phyloP scores from a whole-genome alignment of 345 rosid species.

The Raphanus raphanistrum region DNA sequence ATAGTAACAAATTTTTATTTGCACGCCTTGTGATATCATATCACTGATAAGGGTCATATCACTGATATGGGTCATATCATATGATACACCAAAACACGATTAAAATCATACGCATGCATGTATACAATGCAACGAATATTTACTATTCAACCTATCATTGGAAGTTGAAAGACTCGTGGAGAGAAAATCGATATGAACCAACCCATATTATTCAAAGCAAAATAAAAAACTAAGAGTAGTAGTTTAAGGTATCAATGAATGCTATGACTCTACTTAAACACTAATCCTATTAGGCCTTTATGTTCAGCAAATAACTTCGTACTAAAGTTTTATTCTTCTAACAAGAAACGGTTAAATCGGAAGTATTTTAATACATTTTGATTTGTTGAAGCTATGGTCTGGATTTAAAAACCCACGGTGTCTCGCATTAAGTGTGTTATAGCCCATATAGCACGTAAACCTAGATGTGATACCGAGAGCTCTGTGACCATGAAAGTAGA shows the following conservation, averaged over 20 bases:
- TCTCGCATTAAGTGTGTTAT: no score
- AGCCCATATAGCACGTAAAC: no score
- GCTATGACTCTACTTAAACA: neutral
- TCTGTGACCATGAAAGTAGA: no score
- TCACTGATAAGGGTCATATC: neutral
- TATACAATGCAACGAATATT: neutral
- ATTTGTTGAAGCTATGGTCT: no score
- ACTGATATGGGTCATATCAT: no score
- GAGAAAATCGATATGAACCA: neutral
- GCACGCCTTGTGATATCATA: slow-evolving; percentile 19
- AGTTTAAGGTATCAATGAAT: neutral
- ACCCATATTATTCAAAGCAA: neutral
- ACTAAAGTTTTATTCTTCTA: no score
- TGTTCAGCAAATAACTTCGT: no score
- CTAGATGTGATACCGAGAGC: no score
- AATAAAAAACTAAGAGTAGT: neutral
- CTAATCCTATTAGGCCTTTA: no score
- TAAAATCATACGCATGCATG: slow-evolving; percentile 4
- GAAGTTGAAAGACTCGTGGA: neutral
- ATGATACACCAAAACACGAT: slow-evolving; percentile 15
- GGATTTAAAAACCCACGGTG: no score
- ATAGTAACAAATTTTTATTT: neutral
- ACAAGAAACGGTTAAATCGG: neutral
- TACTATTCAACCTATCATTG: neutral
- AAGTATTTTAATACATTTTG: neutral